Base-by-base conservation (phyloP, 495 filamentous ascomycete genomes). In the Aspergillus hancockii region DNA sequence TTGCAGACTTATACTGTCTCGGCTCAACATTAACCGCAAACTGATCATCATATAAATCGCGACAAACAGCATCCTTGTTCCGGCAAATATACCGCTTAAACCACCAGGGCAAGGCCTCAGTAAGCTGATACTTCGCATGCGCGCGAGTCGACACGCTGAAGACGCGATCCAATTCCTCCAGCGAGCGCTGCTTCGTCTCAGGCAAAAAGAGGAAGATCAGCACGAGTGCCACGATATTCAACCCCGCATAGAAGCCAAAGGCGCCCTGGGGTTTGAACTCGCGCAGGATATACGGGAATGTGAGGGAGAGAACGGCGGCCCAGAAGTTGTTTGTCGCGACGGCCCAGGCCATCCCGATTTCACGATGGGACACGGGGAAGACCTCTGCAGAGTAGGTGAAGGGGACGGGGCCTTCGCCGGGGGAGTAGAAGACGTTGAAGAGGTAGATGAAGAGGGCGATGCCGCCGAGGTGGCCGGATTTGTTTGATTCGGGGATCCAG, bases 161-260 rank as follows among this genome's bases (percentile, higher is more conserved):
- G 54, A 93, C 83, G 63, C 90, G 90, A 71, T 93, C 89, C 41
- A 93, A 75, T 67, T 93, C 90, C 69, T 93, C 89, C 8, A 91
- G 81, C 1, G 88, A 89, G 28, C 81, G 79, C 74, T 87, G 81
- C 75, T 88, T 89, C 8, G 86, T 89, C 74, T 89, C 87, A 8
- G 71, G 71, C 28, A 91, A 72, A 59, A 79, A 82, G 14, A 89
- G 77, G 71, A 89, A 89, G 64, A 90, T 89, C 77, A 90, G 73
- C 47, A 84, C 47, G 32, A 89, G 71, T 1, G 86, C 86, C 0
- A 86, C 67, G 0, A 87, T 41, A 61, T 90, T 90, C 58, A 90
- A 78, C 5, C 77, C 84, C 0, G 83, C 84, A 51, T 88, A 89
- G 30, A 84, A 74, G 0, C 76, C 78, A 60, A 89, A 86, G 5